Evolutionary conservation across 345 rosid species (phyloP).

Genomic region (Bruguiera gymnorhiza): DNA sequence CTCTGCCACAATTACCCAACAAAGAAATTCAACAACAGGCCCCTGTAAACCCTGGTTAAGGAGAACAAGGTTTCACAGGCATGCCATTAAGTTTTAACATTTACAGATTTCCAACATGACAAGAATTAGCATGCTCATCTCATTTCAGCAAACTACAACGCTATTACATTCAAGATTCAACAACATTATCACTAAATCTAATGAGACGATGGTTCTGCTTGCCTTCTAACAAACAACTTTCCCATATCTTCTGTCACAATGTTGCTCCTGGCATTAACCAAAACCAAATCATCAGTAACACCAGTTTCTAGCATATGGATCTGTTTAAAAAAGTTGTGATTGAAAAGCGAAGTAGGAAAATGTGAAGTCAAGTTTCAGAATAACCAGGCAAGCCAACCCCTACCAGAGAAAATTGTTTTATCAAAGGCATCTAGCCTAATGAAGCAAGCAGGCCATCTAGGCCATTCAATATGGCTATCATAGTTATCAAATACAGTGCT

Average conservation of each 20-base stretch:
- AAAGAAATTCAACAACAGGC: too few relatives aligned
- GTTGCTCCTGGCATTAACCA: constrained; percentile 60
- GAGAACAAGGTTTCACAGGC: not conserved
- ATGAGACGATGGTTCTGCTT: constrained; percentile 37
- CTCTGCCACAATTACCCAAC: too few relatives aligned
- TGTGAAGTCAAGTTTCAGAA: not conserved
- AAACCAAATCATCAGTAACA: constrained; percentile 18
- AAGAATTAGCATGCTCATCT: not conserved
- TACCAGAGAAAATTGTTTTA: too few relatives aligned
- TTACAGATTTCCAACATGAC: constrained; percentile 15
- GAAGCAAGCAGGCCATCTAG: too few relatives aligned
- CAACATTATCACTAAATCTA: constrained; percentile 17
- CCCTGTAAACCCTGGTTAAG: not conserved
- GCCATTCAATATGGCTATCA: too few relatives aligned
- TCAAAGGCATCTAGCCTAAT: too few relatives aligned
- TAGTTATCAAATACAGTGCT: too few relatives aligned
- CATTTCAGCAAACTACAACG: constrained; percentile 16
- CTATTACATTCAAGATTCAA: not conserved
- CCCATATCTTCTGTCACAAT: constrained; percentile 90
- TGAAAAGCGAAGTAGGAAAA: not conserved
- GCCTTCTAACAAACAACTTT: constrained; percentile 69
- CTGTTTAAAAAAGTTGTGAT: not conserved
- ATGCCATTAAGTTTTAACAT: constrained; percentile 6
- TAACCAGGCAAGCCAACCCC: too few relatives aligned
- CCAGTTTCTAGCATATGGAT: not conserved